Evolutionary conservation across 768 basidiomycete species (phyloP).

Genomic region (Mycena olivaceomarginata): DNA sequence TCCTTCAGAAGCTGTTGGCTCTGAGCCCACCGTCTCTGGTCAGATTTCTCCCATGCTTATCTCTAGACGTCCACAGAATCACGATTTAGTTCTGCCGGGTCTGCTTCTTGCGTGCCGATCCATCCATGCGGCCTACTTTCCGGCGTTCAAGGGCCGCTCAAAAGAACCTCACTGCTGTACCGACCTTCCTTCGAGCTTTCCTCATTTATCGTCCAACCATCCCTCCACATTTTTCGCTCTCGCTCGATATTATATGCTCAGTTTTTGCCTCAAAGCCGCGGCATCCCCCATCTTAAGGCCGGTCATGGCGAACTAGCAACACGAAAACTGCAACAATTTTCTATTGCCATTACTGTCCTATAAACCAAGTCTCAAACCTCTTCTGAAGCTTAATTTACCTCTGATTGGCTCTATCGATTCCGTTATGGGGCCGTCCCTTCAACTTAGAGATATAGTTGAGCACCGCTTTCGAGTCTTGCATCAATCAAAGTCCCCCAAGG

Average conservation of each 20-base stretch:
- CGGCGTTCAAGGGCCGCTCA: too few species aligned
- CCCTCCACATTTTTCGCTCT: background rate
- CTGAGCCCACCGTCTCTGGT: too few species aligned
- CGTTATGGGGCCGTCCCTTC: background rate
- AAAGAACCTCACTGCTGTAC: too few species aligned
- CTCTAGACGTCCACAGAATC: too few species aligned
- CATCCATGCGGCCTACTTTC: too few species aligned
- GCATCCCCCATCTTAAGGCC: conserved; percentile 4
- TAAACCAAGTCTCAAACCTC: conserved; percentile 2
- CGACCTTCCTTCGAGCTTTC: background rate
- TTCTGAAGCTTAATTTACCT: conserved; percentile 7
- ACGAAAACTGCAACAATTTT: conserved; percentile 1
- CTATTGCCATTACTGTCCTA: background rate
- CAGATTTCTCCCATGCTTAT: too few species aligned
- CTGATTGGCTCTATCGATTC: background rate
- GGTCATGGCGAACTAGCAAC: background rate
- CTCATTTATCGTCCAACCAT: background rate
- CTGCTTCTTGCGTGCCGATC: too few species aligned
- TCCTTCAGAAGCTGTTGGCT: too few species aligned
- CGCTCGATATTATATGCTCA: background rate
- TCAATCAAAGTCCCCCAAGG: background rate
- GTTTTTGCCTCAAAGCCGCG: background rate
- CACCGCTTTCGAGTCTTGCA: conserved; percentile 1
- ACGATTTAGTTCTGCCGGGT: too few species aligned
- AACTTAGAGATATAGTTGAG: conserved; percentile 1